A percentile compares a stretch with the other conserved stretches of the same genome.
Evolutionary conservation across 2,329 filamentous ascomycete genomes (phyloP).

Genomic region (Microcyclosporella mali): DNA sequence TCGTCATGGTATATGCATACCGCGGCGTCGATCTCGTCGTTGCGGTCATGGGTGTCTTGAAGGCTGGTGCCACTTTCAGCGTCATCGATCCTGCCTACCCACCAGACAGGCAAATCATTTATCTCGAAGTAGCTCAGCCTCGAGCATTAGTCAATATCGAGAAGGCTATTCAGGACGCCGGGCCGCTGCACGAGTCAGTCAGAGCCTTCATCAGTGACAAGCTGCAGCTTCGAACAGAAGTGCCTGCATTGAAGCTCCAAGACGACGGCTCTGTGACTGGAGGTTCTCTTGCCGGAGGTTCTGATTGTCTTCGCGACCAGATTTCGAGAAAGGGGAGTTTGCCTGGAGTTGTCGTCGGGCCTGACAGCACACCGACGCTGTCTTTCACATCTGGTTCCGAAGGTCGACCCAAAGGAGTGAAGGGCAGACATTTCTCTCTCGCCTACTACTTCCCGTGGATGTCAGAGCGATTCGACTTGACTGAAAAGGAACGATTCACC

Average conservation of each 20-base stretch:
- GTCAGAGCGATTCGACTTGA: slow-evolving; percentile 72
- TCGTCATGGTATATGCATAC: slow-evolving; percentile 88
- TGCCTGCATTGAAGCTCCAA: slow-evolving; percentile 66
- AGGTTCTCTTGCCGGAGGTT: slow-evolving; percentile 53
- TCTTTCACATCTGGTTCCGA: slow-evolving; percentile 60
- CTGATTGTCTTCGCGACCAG: slow-evolving; percentile 59
- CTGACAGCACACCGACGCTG: slow-evolving; percentile 74
- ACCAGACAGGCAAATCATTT: slow-evolving; percentile 72
- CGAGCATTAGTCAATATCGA: slow-evolving; percentile 66
- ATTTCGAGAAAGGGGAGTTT: slow-evolving; percentile 49
- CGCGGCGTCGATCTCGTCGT: slow-evolving; percentile 72
- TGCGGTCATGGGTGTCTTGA: slow-evolving; percentile 68
- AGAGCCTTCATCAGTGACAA: slow-evolving; percentile 65
- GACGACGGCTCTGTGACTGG: slow-evolving; percentile 69
- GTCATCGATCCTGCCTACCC: slow-evolving; percentile 79
- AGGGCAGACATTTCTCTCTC: slow-evolving; percentile 78
- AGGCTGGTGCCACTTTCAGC: slow-evolving; percentile 54
- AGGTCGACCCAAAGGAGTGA: slow-evolving; percentile 77
- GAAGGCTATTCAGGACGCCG: slow-evolving; percentile 63
- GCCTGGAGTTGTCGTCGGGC: slow-evolving; percentile 72
- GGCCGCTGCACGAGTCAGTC: slow-evolving; percentile 55
- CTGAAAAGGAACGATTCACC: slow-evolving; percentile 68
- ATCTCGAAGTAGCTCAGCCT: slow-evolving; percentile 72
- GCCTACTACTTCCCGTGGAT: slow-evolving; percentile 92
- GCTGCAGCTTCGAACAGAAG: slow-evolving; percentile 63